Base-by-base conservation (phyloP, 148 eudicot genomes). In the Limonium bicolor region DNA sequence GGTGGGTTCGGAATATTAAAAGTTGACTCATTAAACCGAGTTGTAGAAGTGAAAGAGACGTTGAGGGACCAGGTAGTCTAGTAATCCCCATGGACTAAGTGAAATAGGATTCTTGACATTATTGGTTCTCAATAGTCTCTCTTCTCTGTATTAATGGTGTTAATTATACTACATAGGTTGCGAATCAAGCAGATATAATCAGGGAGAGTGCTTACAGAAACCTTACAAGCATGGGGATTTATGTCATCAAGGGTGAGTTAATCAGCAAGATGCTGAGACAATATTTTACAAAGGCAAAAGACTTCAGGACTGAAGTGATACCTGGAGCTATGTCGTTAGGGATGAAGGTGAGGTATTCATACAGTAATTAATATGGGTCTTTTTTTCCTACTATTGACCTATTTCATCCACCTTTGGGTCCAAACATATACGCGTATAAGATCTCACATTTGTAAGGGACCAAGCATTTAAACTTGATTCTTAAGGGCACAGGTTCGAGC, bases 311-410 rank as follows among this genome's bases (percentile, higher is more conserved):
- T 50, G 66, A 85, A 59, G 79, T 69, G 14, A 72, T 85, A 63
- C 80, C 90, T 8, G 82, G 82, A 36, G 82, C 92, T 50, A 59
- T 85, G 43, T 74, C 86, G 44, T 57, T 77, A 25, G 92, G 95
- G 51, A 59, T 85, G 92, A 77, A 85, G 86, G 86, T 84, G 18
- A 41, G 69, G 16, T 30, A 34, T 34, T 36, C 13, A 28, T 48
- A n/a, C n/a, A 27, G 31, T 7, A 17, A 18, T 8, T 14, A 30
- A 33, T 11, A 16, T 28, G 40, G 33, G 36, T 46, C 42, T 28
- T 37, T 20, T 39, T 20, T 25, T 9, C 16, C 35, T n/a, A 7
- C 15, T 11, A 41, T 22, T 22, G 12, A 31, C 40, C 33, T 24
- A n/a, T 13, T 45, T 50, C 34, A 29, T 29, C 12, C n/a, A n/a